Evolutionary conservation across 2,329 filamentous ascomycete genomes (phyloP).

Genomic region (Calonectria pseudoreteaudii): DNA sequence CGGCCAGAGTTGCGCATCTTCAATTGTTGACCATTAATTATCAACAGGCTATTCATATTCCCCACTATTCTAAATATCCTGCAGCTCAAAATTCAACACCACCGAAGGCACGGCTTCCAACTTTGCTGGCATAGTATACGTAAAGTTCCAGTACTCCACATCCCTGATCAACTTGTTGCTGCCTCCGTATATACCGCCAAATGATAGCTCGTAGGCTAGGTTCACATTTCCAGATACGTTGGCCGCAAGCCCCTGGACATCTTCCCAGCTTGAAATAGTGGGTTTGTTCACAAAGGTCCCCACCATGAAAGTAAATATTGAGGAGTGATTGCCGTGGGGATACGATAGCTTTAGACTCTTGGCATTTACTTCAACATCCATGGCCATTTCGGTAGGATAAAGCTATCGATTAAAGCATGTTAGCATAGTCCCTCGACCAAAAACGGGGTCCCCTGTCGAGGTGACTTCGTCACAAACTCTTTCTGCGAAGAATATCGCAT

Average conservation of each 20-base stretch:
- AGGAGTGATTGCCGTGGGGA: conserved; percentile 60
- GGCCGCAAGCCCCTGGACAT: conserved; percentile 61
- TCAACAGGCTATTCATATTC: accelerated
- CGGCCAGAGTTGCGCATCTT: not conserved
- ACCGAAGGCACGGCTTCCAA: not conserved
- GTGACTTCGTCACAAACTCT: not conserved
- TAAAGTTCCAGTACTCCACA: conserved; percentile 51
- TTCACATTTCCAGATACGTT: conserved; percentile 58
- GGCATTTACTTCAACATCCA: conserved; percentile 23
- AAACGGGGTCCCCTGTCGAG: not conserved
- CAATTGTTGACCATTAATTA: not conserved
- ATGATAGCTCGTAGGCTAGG: conserved; percentile 53
- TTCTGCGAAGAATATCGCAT: too few species aligned
- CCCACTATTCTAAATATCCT: not conserved
- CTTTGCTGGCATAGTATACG: not conserved
- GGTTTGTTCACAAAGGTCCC: conserved; percentile 57
- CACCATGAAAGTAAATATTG: conserved; percentile 64
- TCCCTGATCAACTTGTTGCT: conserved; percentile 46
- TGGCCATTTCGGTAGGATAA: conserved; percentile 46
- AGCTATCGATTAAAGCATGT: conserved; percentile 54
- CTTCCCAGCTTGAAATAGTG: conserved; percentile 58
- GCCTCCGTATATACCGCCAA: conserved; percentile 55
- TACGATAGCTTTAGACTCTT: conserved; percentile 62
- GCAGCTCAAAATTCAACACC: not conserved
- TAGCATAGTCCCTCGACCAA: conserved; percentile 27